Evolutionary conservation across 2,329 filamentous ascomycete species (phyloP).

Genomic region (Fonsecaea multimorphosa): DNA sequence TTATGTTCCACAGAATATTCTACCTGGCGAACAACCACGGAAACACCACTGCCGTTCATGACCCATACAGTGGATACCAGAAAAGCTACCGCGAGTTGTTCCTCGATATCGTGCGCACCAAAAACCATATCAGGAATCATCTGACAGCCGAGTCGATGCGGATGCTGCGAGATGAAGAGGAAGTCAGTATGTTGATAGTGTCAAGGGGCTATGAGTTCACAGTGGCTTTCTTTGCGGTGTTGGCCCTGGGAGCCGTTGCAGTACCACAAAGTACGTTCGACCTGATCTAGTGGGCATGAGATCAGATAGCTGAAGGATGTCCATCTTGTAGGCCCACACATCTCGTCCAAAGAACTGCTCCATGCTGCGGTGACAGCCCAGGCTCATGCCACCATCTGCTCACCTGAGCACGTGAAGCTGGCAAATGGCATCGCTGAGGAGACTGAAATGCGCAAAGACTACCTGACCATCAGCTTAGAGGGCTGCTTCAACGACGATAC

Average conservation of each 20-base stretch:
- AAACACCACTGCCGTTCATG: conserved; percentile 39
- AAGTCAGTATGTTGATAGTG: conserved; percentile 51
- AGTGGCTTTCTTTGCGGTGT: conserved; percentile 55
- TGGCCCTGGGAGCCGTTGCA: conserved; percentile 54
- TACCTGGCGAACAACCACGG: conserved; percentile 38
- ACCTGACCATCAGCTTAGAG: neutral
- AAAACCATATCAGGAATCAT: conserved; percentile 44
- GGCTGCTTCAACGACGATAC: neutral
- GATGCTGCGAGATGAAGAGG: conserved; percentile 45
- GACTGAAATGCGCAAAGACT: neutral
- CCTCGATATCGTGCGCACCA: conserved; percentile 52
- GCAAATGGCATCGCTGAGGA: neutral
- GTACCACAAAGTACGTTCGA: conserved; percentile 49
- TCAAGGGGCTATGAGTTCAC: conserved; percentile 56
- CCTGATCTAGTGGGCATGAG: neutral
- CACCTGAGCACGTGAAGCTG: neutral
- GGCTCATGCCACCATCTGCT: neutral
- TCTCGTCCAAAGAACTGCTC: neutral
- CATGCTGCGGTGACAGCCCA: neutral
- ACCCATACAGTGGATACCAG: conserved; percentile 38
- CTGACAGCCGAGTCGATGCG: conserved; percentile 41
- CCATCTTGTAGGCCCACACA: neutral
- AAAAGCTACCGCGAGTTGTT: conserved; percentile 52
- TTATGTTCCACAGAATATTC: conserved; percentile 42
- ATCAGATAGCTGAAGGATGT: neutral